Conservation (phyloP, 1,284 basidiomycete species). For the Heterobasidion occidentale region DNA sequence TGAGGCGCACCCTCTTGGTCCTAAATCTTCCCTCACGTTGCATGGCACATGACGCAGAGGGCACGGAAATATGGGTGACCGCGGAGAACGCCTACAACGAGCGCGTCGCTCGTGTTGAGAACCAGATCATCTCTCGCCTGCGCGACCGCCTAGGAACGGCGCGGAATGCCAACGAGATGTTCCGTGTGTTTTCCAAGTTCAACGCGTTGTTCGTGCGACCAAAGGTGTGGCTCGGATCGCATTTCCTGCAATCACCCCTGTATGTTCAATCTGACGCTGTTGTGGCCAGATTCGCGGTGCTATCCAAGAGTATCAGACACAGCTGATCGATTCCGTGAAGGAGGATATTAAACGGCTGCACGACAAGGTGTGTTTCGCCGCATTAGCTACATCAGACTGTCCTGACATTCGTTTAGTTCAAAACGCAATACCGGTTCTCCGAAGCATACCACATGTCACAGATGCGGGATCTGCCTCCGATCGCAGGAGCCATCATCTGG, state of each 20-base stretch:
- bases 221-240: slow-evolving; percentile 52
- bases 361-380: slow-evolving; percentile 59
- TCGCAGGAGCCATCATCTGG: slow-evolving; percentile 98
- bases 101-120: slow-evolving; percentile 94
- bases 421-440: slow-evolving; percentile 90
- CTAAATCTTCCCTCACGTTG: not conserved
- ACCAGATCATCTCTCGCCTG: slow-evolving; percentile 93
- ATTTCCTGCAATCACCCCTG: not conserved
- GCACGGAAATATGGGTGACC: slow-evolving; percentile 96
- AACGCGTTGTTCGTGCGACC: slow-evolving; percentile 96
- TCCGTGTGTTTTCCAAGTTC: slow-evolving; percentile 97
- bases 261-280: not conserved
- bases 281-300: slow-evolving; percentile 78
- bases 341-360: slow-evolving; percentile 95
- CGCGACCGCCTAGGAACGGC: slow-evolving; percentile 93
- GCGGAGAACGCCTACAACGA: slow-evolving; percentile 98
- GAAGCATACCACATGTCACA: slow-evolving; percentile 98
- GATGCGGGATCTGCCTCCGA: slow-evolving; percentile 94
- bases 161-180: slow-evolving; percentile 98
- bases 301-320: slow-evolving; percentile 98
- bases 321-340: slow-evolving; percentile 95
- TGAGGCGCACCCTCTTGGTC: slow-evolving; percentile 25
- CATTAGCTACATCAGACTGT: slow-evolving; percentile 7
- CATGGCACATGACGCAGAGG: slow-evolving; percentile 45
- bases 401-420: slow-evolving; percentile 47